Conservation (phyloP, 805 yeast species). For the Candida parachauliodes region DNA sequence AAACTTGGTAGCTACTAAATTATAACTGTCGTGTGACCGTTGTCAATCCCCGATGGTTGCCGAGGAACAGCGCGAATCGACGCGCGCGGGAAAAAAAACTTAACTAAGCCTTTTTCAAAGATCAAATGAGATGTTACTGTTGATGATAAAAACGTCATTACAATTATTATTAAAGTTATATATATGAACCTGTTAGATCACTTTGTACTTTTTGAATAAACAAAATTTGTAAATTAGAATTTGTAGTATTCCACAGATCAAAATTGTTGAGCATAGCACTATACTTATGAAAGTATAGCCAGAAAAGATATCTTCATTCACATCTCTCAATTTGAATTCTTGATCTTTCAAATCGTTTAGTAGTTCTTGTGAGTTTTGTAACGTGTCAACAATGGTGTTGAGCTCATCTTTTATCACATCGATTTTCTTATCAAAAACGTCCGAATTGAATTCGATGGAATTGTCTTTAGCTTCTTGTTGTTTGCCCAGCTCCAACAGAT, state of each 20-base stretch:
- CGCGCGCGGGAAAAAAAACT: no score
- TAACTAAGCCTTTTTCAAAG: no score
- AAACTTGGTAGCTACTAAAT: no score
- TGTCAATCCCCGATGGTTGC: no score
- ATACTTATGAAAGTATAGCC: slow-evolving; percentile 30
- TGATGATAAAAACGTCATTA: no score
- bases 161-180: no score
- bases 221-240: slow-evolving; percentile 23
- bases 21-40: no score
- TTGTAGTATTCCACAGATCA: slow-evolving; percentile 29
- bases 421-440: slow-evolving; percentile 30
- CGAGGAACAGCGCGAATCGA: no score
- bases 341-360: slow-evolving; percentile 27
- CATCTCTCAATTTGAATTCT: slow-evolving; percentile 33
- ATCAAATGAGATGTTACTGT: no score
- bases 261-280: slow-evolving; percentile 22
- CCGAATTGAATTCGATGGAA: slow-evolving; percentile 8
- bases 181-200: not conserved
- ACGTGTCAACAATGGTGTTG: slow-evolving; percentile 26
- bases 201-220: slow-evolving; percentile 25
- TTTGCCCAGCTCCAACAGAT: not conserved
- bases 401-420: slow-evolving; percentile 28
- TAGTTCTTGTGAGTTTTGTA: slow-evolving; percentile 24
- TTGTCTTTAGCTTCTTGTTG: not conserved
- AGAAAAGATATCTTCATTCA: slow-evolving; percentile 35